Conservation (phyloP, 768 basidiomycete species). For the Naganishia randhawae region DNA sequence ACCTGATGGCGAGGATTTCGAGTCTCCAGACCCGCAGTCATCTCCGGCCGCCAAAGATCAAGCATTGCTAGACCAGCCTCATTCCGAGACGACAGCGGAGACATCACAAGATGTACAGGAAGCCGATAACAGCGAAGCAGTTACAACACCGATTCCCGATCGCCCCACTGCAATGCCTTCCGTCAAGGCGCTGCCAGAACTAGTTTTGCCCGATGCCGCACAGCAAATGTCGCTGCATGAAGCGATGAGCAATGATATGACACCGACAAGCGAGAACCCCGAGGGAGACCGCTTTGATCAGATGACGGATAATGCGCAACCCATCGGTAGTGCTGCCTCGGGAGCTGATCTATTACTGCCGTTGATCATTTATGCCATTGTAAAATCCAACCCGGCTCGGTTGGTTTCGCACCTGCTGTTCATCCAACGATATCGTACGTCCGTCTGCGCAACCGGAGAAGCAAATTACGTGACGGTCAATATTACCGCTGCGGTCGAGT, state of each 20-base stretch:
- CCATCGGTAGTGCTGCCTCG: constrained; percentile 12
- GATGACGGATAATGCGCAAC: constrained; percentile 19
- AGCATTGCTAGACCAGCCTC: neutral
- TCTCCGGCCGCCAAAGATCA: neutral
- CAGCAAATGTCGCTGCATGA: constrained; percentile 37
- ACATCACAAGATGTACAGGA: neutral
- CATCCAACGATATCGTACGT: constrained; percentile 59
- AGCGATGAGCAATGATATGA: constrained; percentile 40
- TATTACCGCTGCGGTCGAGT: constrained; percentile 90
- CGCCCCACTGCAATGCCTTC: neutral
- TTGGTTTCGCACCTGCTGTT: constrained; percentile 65
- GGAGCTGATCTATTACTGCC: constrained; percentile 84
- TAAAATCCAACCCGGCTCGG: constrained; percentile 81
- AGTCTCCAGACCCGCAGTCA: neutral
- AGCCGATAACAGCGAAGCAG: neutral
- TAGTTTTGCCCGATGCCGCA: constrained; percentile 29
- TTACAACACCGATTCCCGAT: neutral
- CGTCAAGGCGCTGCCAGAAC: constrained; percentile 30
- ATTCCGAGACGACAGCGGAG: neutral
- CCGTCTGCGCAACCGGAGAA: constrained; percentile 64
- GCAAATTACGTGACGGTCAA: constrained; percentile 91
- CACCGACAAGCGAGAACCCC: neutral
- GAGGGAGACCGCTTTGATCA: neutral
- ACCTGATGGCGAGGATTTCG: constrained; percentile 17
- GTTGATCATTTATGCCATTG: constrained; percentile 86